Conservation (phyloP, 1,139 yeast genomes). For the Lodderomyces parapsilosis region DNA sequence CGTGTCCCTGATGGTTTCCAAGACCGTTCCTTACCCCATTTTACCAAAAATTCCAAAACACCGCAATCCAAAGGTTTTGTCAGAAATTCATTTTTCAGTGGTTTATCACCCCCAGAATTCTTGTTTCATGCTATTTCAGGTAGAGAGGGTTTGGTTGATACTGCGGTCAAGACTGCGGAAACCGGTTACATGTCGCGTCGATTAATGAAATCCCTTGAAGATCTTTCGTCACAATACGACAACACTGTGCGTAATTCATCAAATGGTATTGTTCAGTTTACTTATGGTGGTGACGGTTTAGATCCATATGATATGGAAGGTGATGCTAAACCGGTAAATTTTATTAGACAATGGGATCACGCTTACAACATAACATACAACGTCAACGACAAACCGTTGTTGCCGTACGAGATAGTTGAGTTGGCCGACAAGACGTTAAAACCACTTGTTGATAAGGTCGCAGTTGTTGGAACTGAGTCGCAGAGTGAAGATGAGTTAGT, state of each 20-base stretch:
- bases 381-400: constrained; percentile 52
- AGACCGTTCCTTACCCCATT: constrained; percentile 96
- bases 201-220: constrained; percentile 96
- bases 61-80: constrained; percentile 99
- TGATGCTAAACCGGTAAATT: constrained; percentile 94
- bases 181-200: constrained; percentile 99
- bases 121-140: constrained; percentile 98
- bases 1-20: constrained; percentile 99
- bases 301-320: constrained; percentile 99
- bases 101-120: constrained; percentile 94
- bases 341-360: constrained; percentile 93
- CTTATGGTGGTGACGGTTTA: constrained; percentile 97
- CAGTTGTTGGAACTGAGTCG: constrained; percentile 63
- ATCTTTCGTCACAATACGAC: constrained; percentile 90
- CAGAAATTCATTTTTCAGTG: constrained; percentile 90
- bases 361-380: constrained; percentile 71
- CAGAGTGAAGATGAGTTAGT: constrained; percentile 51
- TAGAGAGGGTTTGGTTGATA: constrained; percentile 98
- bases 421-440: constrained; percentile 53
- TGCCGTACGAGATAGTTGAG: constrained; percentile 68
- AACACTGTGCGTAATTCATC: constrained; percentile 93
- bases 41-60: constrained; percentile 91
- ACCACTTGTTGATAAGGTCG: constrained; percentile 60
- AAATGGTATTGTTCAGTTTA: constrained; percentile 95
- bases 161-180: constrained; percentile 98